Conservation (phyloP, 2,329 filamentous ascomycete species). For the Alternaria hordeiaustralica region DNA sequence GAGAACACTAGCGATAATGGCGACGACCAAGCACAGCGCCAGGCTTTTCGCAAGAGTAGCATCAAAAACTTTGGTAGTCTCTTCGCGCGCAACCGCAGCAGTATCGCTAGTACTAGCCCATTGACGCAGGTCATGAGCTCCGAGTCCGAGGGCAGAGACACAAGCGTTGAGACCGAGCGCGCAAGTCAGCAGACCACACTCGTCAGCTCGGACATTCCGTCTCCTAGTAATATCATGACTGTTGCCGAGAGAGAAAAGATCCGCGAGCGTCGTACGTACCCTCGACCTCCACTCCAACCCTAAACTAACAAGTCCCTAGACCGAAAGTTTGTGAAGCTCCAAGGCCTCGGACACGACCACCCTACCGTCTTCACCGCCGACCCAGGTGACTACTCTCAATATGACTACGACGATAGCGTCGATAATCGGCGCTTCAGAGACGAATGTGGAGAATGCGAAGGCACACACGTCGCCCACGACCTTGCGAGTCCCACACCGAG, state of each 20-base stretch:
- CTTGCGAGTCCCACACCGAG: neutral
- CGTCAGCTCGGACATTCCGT: neutral
- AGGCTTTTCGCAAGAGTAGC: neutral
- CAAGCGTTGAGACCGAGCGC: neutral
- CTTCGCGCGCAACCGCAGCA: constrained; percentile 1
- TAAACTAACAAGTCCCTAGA: neutral
- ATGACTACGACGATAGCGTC: neutral
- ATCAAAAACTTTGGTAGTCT: constrained; percentile 3
- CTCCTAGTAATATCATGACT: neutral
- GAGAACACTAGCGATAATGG: neutral
- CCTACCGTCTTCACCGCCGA: neutral
- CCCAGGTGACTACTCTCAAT: neutral
- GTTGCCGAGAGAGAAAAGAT: neutral
- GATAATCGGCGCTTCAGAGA: neutral
- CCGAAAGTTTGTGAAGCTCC: neutral
- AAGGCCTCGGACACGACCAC: neutral
- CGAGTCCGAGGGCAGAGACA: neutral
- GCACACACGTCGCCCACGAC: neutral
- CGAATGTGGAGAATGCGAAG: neutral
- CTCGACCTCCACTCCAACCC: too few relatives aligned
- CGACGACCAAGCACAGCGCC: neutral
- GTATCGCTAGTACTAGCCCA: neutral
- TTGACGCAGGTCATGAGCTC: neutral
- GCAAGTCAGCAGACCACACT: neutral
- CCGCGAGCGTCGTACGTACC: neutral